Evolutionary conservation across 257 asterid genomes (phyloP).

Genomic region (Solanum bukasovii): DNA sequence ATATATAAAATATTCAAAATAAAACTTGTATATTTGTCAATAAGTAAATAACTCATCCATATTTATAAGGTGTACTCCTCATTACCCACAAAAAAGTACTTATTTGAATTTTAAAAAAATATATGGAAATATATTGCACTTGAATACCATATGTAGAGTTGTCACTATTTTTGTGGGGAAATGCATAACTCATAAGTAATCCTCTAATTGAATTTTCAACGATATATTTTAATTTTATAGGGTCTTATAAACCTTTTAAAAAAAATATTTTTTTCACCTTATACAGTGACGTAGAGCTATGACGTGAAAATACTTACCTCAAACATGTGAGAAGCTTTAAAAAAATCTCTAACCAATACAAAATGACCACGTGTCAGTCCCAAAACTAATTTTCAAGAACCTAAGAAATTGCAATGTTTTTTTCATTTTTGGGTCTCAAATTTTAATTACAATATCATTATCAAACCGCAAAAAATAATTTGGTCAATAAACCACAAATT

Average conservation of each 20-base stretch:
- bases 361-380: background rate
- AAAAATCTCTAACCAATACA: background rate
- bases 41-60: background rate
- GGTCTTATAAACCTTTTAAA: background rate
- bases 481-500: background rate
- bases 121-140: no score
- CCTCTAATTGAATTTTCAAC: background rate
- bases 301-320: background rate
- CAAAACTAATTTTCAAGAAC: background rate
- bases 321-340: background rate
- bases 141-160: no score
- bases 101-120: background rate
- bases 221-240: no score
- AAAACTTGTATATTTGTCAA: background rate
- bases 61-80: background rate
- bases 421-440: background rate
- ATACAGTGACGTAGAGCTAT: background rate
- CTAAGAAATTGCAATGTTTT: no score
- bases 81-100: background rate
- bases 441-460: background rate
- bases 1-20: background rate
- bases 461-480: background rate
- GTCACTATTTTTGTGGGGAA: background rate
- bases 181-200: background rate
- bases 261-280: background rate